Evolutionary conservation across 1,139 yeast species (phyloP).

Genomic region (Pichia cactophila): DNA sequence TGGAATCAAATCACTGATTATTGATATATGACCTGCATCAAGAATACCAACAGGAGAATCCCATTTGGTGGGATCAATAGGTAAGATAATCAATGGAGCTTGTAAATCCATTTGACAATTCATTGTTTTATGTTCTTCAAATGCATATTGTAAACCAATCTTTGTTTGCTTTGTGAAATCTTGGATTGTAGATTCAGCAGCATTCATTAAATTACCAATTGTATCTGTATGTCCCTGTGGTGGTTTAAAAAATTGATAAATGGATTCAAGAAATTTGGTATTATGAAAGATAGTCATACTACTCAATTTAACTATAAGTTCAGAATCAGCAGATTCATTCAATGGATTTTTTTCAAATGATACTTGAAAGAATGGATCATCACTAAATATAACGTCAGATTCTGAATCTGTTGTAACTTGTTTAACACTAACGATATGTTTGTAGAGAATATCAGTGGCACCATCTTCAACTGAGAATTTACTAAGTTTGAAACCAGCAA

Average conservation of each 20-base stretch:
- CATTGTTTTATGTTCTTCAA: slow-evolving; percentile 89
- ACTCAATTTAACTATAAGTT: slow-evolving; percentile 62
- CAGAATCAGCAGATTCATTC: slow-evolving; percentile 76
- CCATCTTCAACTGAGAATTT: slow-evolving; percentile 88
- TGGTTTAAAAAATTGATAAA: slow-evolving; percentile 72
- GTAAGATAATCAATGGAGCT: slow-evolving; percentile 88
- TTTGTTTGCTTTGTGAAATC: slow-evolving; percentile 86
- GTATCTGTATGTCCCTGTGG: slow-evolving; percentile 84
- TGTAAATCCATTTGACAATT: slow-evolving; percentile 81
- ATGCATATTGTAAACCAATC: slow-evolving; percentile 84
- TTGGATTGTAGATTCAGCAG: slow-evolving; percentile 92
- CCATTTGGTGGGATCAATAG: slow-evolving; percentile 72
- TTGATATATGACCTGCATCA: slow-evolving; percentile 94
- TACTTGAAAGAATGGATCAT: slow-evolving; percentile 66
- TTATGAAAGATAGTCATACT: slow-evolving; percentile 90
- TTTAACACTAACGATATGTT: slow-evolving; percentile 84
- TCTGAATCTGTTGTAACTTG: slow-evolving; percentile 34
- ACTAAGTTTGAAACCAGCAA: slow-evolving; percentile 63
- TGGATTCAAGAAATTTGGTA: slow-evolving; percentile 68
- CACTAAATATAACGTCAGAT: slow-evolving; percentile 5
- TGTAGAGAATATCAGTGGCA: slow-evolving; percentile 62
- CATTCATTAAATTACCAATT: slow-evolving; percentile 84
- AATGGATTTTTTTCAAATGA: slow-evolving; percentile 82
- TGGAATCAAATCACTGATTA: slow-evolving; percentile 74
- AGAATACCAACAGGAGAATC: slow-evolving; percentile 83